phyloP scores from a whole-genome alignment of 2,329 filamentous ascomycete genomes.

The Hypoxylon sp. region DNA sequence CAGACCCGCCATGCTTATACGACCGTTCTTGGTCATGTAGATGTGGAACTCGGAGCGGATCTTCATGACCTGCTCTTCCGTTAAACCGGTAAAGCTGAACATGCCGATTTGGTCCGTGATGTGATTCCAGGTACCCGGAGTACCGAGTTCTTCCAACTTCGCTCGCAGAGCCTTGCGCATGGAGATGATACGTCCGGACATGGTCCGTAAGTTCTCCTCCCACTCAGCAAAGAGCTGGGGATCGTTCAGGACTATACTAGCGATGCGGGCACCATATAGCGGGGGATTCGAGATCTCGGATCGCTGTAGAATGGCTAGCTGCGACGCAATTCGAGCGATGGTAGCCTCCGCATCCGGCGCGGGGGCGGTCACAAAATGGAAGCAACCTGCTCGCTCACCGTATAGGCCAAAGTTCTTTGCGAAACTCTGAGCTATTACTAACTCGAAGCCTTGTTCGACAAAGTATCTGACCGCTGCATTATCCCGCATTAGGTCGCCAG shows the following conservation, averaged over 20 bases:
- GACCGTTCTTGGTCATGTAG: slow-evolving; percentile 97
- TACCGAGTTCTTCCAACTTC: slow-evolving; percentile 87
- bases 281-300: slow-evolving; percentile 98
- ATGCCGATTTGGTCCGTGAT: slow-evolving; percentile 99
- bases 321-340: slow-evolving; percentile 79
- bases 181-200: slow-evolving; percentile 94
- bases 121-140: slow-evolving; percentile 94
- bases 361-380: slow-evolving; percentile 90
- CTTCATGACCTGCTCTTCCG: slow-evolving; percentile 79
- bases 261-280: slow-evolving; percentile 92
- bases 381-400: slow-evolving; percentile 94
- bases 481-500: slow-evolving; percentile 87
- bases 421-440: slow-evolving; percentile 92
- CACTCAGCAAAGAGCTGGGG: slow-evolving; percentile 85
- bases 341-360: slow-evolving; percentile 75
- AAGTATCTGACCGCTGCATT: slow-evolving; percentile 96
- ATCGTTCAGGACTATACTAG: slow-evolving; percentile 87
- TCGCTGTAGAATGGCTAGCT: slow-evolving; percentile 93
- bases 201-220: slow-evolving; percentile 91
- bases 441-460: slow-evolving; percentile 89
- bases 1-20: slow-evolving; percentile 98
- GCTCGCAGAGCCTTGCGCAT: slow-evolving; percentile 86
- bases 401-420: slow-evolving; percentile 99
- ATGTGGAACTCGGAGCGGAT: slow-evolving; percentile 80
- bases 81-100: slow-evolving; percentile 94